Percentiles rank a stretch among this genome's conserved stretches.
These are phyloP conservation scores for Colletotrichum liriopes DNA, from an alignment of 2,329 filamentous ascomycete species.

Conservation along the genomic window DNA sequence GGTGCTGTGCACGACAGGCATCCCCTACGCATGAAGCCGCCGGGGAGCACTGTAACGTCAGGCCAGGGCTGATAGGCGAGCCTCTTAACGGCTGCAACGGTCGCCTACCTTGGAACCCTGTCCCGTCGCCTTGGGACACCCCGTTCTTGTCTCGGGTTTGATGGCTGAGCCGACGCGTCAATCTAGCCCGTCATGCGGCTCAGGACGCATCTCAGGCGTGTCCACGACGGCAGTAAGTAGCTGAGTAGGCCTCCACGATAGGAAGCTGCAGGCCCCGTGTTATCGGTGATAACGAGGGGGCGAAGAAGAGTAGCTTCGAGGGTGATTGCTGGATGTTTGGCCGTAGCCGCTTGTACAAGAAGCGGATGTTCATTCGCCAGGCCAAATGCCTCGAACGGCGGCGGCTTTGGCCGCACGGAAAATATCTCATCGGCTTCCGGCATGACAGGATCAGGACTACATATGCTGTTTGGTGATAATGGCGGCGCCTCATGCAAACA, in stretches of 20 bases:
- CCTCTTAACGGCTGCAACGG: slow-evolving; percentile 5
- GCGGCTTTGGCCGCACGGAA: background rate
- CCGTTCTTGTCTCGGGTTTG: slow-evolving; percentile 20
- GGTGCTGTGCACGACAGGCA: background rate
- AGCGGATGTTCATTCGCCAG: background rate
- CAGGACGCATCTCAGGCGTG: background rate
- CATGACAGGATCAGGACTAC: background rate
- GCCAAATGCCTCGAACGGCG: background rate
- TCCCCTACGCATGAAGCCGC: slow-evolving; percentile 26
- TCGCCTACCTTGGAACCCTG: background rate
- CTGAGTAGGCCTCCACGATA: no score
- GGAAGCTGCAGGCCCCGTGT: background rate
- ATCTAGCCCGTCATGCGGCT: slow-evolving; percentile 17
- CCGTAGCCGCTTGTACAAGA: background rate
- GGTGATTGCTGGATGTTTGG: background rate
- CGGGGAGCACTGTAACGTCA: background rate
- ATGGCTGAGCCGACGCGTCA: slow-evolving; percentile 20
- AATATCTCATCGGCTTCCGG: background rate
- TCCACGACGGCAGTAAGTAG: background rate
- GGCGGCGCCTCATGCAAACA: background rate
- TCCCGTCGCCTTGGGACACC: background rate
- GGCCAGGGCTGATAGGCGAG: slow-evolving; percentile 16
- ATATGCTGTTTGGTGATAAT: background rate
- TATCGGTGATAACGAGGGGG: background rate
- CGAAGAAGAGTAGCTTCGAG: background rate